A percentile compares a stretch with the other conserved stretches of the same genome.
These are phyloP conservation scores for Pythium rhizo-oryzae DNA, from an alignment of 352 stramenopile species.

Conservation along the genomic window DNA sequence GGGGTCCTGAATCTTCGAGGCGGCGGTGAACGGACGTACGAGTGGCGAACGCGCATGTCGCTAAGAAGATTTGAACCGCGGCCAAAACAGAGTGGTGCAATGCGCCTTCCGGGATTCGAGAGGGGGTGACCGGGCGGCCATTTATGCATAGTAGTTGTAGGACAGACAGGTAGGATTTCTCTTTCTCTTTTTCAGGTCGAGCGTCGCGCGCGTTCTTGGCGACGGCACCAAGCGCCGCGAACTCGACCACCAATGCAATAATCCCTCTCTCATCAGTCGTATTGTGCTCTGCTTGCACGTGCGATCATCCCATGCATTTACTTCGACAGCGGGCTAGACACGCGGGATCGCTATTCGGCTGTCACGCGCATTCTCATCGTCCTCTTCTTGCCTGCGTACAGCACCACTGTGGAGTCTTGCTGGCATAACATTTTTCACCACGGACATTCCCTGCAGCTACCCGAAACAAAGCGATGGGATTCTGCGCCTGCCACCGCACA, in stretches of 20 bases:
- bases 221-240: constrained; percentile 24
- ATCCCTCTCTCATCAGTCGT: background rate
- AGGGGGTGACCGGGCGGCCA: constrained; percentile 1
- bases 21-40: background rate
- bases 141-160: constrained; percentile 27
- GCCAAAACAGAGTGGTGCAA: constrained; percentile 19
- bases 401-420: too few relatives aligned
- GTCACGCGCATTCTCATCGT: too few relatives aligned
- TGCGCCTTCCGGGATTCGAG: background rate
- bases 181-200: constrained; percentile 11
- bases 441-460: too few relatives aligned
- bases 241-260: constrained; percentile 5
- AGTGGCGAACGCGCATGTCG: background rate
- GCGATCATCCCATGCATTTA: too few relatives aligned
- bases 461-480: too few relatives aligned
- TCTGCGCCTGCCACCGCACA: too few relatives aligned
- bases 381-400: too few relatives aligned
- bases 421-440: too few relatives aligned
- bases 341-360: too few relatives aligned
- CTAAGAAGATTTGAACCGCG: constrained; percentile 6
- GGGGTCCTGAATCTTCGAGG: background rate
- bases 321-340: too few relatives aligned
- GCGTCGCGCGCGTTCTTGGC: constrained; percentile 17
- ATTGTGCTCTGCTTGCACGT: too few relatives aligned
- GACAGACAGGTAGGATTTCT: constrained; percentile 28